Evolutionary conservation across 2,329 filamentous ascomycete species (phyloP).

Genomic region (Botrytis hyacinthi): DNA sequence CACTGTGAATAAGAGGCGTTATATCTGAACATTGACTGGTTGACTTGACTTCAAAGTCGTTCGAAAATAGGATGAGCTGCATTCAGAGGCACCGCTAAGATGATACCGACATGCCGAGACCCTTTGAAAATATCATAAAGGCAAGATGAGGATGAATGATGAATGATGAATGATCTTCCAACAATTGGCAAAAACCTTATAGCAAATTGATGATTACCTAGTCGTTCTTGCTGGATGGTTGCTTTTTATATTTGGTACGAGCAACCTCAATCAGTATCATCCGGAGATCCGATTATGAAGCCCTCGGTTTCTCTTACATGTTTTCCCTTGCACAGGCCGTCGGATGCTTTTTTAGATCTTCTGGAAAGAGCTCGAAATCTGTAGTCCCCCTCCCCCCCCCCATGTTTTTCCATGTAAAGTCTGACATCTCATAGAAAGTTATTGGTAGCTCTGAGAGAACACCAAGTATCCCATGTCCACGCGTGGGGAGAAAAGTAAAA

Average conservation of each 20-base stretch:
- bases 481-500: neutral
- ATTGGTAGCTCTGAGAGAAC: neutral
- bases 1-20: neutral
- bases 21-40: conserved; percentile 4
- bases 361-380: neutral
- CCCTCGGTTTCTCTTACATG: neutral
- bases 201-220: neutral
- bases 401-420: neutral
- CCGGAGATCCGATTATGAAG: neutral
- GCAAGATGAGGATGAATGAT: conserved; percentile 7
- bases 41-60: conserved; percentile 8
- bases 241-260: neutral
- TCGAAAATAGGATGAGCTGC: neutral
- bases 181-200: neutral
- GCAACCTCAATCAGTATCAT: neutral
- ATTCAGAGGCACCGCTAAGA: neutral
- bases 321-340: conserved; percentile 4
- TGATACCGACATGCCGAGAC: neutral
- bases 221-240: neutral
- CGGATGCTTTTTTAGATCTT: neutral
- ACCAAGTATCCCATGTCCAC: neutral
- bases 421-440: neutral
- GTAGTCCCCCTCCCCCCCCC: neutral
- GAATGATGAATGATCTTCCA: neutral
- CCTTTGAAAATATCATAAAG: neutral